Evolutionary conservation across 305 asterid species (phyloP).

Genomic region (Plantago coronopus): DNA sequence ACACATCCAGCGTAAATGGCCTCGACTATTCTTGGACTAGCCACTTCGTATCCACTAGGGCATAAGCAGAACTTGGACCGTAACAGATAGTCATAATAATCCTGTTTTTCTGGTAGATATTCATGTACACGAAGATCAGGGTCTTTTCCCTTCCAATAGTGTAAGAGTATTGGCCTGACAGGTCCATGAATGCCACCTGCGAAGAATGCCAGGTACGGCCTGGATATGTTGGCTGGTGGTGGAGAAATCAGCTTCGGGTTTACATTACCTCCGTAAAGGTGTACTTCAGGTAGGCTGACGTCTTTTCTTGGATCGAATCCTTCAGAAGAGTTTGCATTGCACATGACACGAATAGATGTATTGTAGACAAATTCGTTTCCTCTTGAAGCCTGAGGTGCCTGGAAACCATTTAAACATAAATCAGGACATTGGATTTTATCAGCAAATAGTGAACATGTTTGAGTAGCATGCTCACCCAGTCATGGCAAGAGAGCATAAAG

Average conservation of each 20-base stretch:
- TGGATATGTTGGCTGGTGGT: conserved; percentile 16
- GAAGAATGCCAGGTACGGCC: conserved; percentile 24
- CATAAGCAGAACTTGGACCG: conserved; percentile 29
- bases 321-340: conserved; percentile 34
- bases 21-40: conserved; percentile 35
- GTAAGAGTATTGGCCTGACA: conserved; percentile 22
- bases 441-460: not conserved
- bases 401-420: not conserved
- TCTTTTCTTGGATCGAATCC: conserved; percentile 34
- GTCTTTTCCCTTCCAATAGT: conserved; percentile 26
- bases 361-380: conserved; percentile 18
- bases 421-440: not conserved
- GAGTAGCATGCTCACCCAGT: conserved; percentile 22
- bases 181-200: conserved; percentile 29
- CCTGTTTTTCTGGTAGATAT: conserved; percentile 20
- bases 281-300: conserved; percentile 27
- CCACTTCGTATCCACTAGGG: conserved; percentile 34
- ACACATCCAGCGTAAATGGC: conserved; percentile 30
- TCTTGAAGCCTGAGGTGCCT: conserved; percentile 1
- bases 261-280: conserved; percentile 19
- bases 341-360: conserved; percentile 28
- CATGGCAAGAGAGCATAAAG: conserved; percentile 35
- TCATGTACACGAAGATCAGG: conserved; percentile 16
- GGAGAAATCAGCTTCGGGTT: conserved; percentile 15
- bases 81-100: conserved; percentile 24